Evolutionary conservation across 495 filamentous ascomycete species (phyloP).

Genomic region (Tuber umbilicatum): DNA sequence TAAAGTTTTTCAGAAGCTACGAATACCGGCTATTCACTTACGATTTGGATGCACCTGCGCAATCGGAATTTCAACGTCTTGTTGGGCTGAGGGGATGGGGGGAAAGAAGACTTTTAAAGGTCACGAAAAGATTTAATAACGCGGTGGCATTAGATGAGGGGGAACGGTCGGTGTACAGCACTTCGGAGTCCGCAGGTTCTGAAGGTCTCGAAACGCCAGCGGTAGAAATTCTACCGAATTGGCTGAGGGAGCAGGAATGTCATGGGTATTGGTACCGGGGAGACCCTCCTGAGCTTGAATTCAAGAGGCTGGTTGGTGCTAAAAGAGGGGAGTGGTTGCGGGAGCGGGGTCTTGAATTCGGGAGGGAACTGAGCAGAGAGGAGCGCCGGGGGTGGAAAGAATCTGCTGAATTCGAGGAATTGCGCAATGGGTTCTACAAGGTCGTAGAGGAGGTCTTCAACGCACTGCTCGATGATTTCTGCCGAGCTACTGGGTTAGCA

Average conservation of each 20-base stretch:
- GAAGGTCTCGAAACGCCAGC: neutral
- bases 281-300: neutral
- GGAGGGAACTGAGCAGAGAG: neutral
- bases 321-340: neutral
- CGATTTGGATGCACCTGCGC: neutral
- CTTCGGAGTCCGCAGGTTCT: neutral
- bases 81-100: neutral
- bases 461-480: neutral
- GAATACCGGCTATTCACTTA: neutral
- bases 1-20: neutral
- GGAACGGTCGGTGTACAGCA: neutral
- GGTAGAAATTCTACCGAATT: neutral
- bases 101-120: neutral
- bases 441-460: neutral
- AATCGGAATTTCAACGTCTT: neutral
- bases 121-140: neutral
- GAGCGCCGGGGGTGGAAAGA: neutral
- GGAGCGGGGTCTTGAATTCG: accelerated
- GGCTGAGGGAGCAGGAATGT: neutral
- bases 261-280: neutral
- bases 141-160: neutral
- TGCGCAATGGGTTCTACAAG: neutral
- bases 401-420: neutral
- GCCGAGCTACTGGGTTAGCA: neutral
- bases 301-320: neutral